Evolutionary conservation across 495 filamentous ascomycete genomes (phyloP), one percentile per base, ranked within the genome.

Genomic region (Hypoxylon perforatum): DNA sequence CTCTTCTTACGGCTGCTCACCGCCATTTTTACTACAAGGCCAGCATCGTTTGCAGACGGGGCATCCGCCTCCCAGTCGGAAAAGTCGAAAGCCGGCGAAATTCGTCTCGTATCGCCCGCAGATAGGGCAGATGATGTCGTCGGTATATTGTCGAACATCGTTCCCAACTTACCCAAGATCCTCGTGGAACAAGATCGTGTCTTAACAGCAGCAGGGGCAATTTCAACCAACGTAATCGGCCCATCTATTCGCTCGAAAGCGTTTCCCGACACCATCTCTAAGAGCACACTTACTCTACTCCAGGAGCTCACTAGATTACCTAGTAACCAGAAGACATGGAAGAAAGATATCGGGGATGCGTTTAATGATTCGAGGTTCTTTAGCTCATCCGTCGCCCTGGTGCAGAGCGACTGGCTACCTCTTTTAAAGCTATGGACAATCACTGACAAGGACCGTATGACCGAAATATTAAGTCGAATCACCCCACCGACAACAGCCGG

Each of bases 331-430:
- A 98, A 96, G 67, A 78, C 87, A 4, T 98, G 95, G 95, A 96
- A 90, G 77, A 97, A 93, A 67, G 96, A 98, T 67, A 81, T 97
- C 10, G 84, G 86, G 0, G 96, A 98, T 71, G 94, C 92, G 11
- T 96, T 97, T 79, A 93, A 96, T 71, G 93, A 98, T 74, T 70
- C 89, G 11, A 87, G 88, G 63, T 94, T 98, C 79, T 96, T 99
- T 69, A 78, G 78, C 50, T 83, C 86, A 4, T 85, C 83, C n/a
- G 67, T 90, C 8, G 65, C 81, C 25, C 77, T 96, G 9, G 85
- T 94, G 15, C 85, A 90, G 65, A 78, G 77, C 28, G 86, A 86
- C 55, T 97, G 94, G 96, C 83, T 97, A 68, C 88, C 89, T 2
- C 81, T 99, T 14, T 75, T 97, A 18, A 88, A 86, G 42, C 91